These are phyloP conservation scores for Lignosus rhinocerotis DNA, from an alignment of 1,284 basidiomycete species.

Conservation along the genomic window DNA sequence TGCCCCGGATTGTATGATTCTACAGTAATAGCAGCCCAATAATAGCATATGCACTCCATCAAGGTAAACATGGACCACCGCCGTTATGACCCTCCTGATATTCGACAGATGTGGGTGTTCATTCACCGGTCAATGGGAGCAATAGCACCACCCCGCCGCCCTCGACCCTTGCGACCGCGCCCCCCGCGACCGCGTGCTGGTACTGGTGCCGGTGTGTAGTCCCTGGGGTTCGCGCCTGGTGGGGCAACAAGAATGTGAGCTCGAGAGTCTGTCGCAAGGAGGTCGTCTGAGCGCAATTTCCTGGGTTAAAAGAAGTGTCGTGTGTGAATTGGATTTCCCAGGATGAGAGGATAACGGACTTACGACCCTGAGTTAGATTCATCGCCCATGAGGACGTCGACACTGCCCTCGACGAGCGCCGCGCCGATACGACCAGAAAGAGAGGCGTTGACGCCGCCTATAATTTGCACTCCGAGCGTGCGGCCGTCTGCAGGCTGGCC, in stretches of 20 bases:
- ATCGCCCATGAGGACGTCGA: conserved; percentile 66
- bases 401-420: conserved; percentile 62
- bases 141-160: conserved; percentile 31
- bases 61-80: too few species aligned
- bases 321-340: not conserved
- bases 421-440: conserved; percentile 57
- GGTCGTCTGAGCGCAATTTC: conserved; percentile 83
- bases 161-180: conserved; percentile 31
- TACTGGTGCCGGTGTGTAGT: conserved; percentile 47
- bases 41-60: too few species aligned
- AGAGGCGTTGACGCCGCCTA: conserved; percentile 56
- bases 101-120: not conserved
- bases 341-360: conserved; percentile 34
- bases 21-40: too few species aligned
- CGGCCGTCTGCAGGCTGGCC: conserved; percentile 83
- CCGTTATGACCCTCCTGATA: not conserved
- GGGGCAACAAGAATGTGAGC: conserved; percentile 71
- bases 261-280: conserved; percentile 67
- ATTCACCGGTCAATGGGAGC: conserved; percentile 34
- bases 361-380: conserved; percentile 53
- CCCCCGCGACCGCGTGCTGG: conserved; percentile 29
- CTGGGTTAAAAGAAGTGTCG: conserved; percentile 38
- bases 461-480: conserved; percentile 62
- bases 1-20: too few species aligned
- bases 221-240: conserved; percentile 61